Base-by-base conservation (phyloP, 768 basidiomycete species). In the Pleurotus cornucopiae region DNA sequence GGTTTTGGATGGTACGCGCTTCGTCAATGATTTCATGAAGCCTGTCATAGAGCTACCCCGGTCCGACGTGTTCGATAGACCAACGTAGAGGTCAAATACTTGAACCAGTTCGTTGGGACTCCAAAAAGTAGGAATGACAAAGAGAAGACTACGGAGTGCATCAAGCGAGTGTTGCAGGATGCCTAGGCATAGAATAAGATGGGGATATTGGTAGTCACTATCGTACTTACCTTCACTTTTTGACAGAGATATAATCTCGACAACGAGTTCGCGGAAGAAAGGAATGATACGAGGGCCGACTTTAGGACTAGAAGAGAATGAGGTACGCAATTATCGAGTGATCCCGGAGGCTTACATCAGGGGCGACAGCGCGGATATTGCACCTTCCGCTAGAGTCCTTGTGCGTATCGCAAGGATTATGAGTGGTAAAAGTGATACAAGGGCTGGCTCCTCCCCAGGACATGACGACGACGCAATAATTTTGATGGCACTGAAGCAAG, bases 251-350 rank as follows among this genome's bases (percentile, higher is more conserved):
- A 84, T 71, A 57, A 82, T 82, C 53, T 84, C 76, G 4, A 82
- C 69, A 13, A 89, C 79, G 46, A 95, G 81, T 12, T 83, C 78
- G 52, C 83, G 83, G 71, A 97, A 87, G 69, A 84, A 79, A 4
- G 96, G 93, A 49, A 99, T 93, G 49, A 94, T 77, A 0, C 96
- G 86, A 9, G 95, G 92, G 0, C 91, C 93, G 18, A 98, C 80
- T 46, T 86, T 84, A 16, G 76, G 67, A 16, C 93, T 96, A 63
- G 13, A 45, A 23, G 40, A 49, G 5, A 14, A n/a, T 20, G 12
- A 44, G 34, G 20, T 34, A 46, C 21, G 23, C 37, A 45, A 56
- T 41, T 4, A 38, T 30, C 39, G 55, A 38, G 57, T 53, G 66
- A 43, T 62, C 39, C 53, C 45, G 56, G 20, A 30, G 20, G 77